Percentiles rank a stretch among this genome's conserved stretches.
These are phyloP conservation scores for Phaeosphaeriaceae sp. DNA, from an alignment of 2,329 filamentous ascomycete species.

Conservation along the genomic window DNA sequence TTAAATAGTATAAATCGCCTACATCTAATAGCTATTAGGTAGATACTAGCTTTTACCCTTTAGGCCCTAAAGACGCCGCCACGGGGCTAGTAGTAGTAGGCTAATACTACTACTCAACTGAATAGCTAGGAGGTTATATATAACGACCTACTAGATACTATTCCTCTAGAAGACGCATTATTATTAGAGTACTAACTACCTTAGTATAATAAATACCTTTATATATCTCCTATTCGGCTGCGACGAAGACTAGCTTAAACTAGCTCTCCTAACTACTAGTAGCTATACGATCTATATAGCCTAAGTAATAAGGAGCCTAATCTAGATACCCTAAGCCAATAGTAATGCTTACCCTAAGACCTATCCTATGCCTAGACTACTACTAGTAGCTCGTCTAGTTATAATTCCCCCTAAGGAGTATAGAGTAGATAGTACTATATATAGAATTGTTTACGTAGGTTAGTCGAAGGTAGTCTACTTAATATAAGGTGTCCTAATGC, in stretches of 20 bases:
- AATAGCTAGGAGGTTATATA: slow-evolving; percentile 7
- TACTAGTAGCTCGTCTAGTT: no score
- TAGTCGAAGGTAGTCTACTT: no score
- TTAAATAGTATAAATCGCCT: neutral
- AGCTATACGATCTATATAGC: no score
- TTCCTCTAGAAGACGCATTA: slow-evolving; percentile 19
- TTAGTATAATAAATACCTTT: neutral
- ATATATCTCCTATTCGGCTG: slow-evolving; percentile 1
- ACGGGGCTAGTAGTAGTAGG: slow-evolving; percentile 6
- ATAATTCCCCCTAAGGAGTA: no score
- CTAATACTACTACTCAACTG: slow-evolving; percentile 1
- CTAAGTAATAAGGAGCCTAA: no score
- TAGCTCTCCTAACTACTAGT: no score
- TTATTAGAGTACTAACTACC: slow-evolving; percentile 4
- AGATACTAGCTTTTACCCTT: slow-evolving; percentile 17
- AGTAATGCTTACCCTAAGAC: no score
- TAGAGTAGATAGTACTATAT: no score
- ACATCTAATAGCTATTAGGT: slow-evolving; percentile 10
- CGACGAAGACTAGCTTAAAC: neutral
- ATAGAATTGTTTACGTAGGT: no score
- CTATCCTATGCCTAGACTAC: no score
- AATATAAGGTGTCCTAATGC: no score
- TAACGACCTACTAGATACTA: neutral
- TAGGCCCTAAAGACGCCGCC: slow-evolving; percentile 6
- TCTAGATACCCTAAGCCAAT: no score